phyloP scores from a whole-genome alignment of 129 eudicot species.

The Artemisia annua region DNA sequence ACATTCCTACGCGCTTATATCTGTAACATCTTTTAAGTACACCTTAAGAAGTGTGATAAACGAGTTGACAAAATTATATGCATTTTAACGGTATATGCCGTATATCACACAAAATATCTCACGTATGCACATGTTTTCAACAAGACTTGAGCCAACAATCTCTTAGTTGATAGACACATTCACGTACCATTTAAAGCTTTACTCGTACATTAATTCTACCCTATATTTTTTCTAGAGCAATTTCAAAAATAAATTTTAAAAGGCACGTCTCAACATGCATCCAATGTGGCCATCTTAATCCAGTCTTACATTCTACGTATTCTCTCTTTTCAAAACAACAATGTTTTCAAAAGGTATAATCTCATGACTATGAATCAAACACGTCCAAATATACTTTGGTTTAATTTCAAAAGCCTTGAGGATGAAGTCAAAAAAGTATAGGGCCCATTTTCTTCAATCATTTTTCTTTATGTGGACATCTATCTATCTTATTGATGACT shows the following conservation, averaged over 20 bases:
- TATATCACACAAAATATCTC: no score
- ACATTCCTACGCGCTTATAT: no score
- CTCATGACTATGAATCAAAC: slow-evolving; percentile 12
- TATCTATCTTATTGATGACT: slow-evolving; percentile 7
- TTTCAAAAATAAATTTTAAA: not conserved
- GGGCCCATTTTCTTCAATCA: slow-evolving; percentile 24
- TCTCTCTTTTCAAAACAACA: not conserved
- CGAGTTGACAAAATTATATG: no score
- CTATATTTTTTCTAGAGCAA: no score
- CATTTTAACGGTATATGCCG: no score
- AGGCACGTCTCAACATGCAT: not conserved
- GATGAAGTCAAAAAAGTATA: slow-evolving; percentile 27
- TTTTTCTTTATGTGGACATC: slow-evolving; percentile 3
- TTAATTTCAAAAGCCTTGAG: slow-evolving; percentile 21
- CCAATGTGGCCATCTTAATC: not conserved
- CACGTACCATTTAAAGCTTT: no score
- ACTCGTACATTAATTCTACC: no score
- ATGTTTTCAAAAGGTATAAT: not conserved
- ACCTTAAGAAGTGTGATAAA: no score
- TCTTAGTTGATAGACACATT: no score
- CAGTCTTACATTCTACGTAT: not conserved
- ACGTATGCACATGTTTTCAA: no score
- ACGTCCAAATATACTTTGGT: not conserved
- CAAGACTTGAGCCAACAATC: no score
- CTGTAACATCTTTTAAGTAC: no score